These are phyloP conservation scores for Xeromyces bisporus DNA, from an alignment of 495 filamentous ascomycete genomes.

Conservation along the genomic window DNA sequence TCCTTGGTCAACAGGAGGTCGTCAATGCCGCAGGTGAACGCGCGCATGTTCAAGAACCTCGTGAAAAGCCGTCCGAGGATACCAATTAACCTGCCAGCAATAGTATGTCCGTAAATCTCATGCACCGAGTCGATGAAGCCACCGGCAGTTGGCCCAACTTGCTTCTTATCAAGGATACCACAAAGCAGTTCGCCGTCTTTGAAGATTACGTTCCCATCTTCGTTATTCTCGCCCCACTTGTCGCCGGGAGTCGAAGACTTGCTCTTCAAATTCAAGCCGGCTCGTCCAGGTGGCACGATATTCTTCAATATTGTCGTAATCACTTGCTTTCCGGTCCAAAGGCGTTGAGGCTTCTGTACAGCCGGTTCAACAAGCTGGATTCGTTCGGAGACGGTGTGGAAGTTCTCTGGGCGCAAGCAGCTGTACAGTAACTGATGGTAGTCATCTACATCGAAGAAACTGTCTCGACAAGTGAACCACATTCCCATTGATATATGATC, in stretches of 20 bases:
- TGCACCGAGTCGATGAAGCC: constrained; percentile 86
- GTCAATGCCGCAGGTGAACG: constrained; percentile 94
- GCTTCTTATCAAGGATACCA: constrained; percentile 91
- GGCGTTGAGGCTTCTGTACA: constrained; percentile 57
- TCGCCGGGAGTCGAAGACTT: constrained; percentile 61
- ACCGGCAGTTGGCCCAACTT: constrained; percentile 72
- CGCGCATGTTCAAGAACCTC: constrained; percentile 77
- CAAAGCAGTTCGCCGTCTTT: constrained; percentile 71
- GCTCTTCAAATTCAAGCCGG: constrained; percentile 62
- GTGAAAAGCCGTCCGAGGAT: constrained; percentile 81
- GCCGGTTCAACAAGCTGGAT: constrained; percentile 69
- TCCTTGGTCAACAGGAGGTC: constrained; percentile 74
- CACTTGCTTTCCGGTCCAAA: constrained; percentile 98
- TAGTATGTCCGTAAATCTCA: constrained; percentile 77
- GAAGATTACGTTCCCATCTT: constrained; percentile 68
- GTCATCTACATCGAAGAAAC: constrained; percentile 74
- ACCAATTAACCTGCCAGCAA: constrained; percentile 72
- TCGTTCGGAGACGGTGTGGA: constrained; percentile 51
- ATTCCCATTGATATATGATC: constrained; percentile 95
- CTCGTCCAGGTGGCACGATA: constrained; percentile 56
- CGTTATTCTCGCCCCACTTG: constrained; percentile 54
- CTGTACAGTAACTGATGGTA: constrained; percentile 88
- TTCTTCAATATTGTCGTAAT: constrained; percentile 89
- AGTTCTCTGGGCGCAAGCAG: constrained; percentile 75
- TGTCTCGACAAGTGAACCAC: constrained; percentile 77